Evolutionary conservation across 1,139 yeast species (phyloP), one percentile per base, ranked within the genome.

Genomic region (Citeromyces siamensis): DNA sequence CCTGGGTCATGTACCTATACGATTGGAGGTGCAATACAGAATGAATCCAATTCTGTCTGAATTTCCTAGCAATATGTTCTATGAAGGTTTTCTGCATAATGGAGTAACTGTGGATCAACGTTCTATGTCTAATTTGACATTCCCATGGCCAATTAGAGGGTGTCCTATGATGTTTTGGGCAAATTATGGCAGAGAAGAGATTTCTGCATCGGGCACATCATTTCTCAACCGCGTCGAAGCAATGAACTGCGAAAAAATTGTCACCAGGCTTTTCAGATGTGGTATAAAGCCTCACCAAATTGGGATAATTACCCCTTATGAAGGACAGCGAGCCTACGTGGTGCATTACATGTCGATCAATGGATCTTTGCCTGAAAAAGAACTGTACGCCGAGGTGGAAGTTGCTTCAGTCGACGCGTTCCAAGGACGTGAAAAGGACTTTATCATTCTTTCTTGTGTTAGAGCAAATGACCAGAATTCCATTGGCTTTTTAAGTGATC

Each of bases 121-220:
- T 44, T 60, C 68, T 14, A 56, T 79, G 21, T 50, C 61, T 6
- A 60, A 69, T 19, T 64, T 75, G 4, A 64, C 69, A 5, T 85
- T 86, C 61, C 95, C 95, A 12, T 88, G 96, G 96, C 95, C 96
- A 0, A 78, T 81, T 19, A 61, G 65, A 28, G 80, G 75, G 37
- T 66, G 66, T 3, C 96, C 96, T 14, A 84, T 85, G 95, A 82
- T 86, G 93, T 84, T 88, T 50, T 86, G 96, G 95, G 81, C 86
- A 3, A 80, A 80, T 46, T 75, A 77, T 51, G 95, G 96, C 29
- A 75, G 81, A 44, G 96, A 88, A 59, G 96, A 88, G 56, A 74
- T 88, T 37, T 76, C 93, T 29, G 73, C 77, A 0, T 71, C 76
- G 47, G 96, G 96, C 39, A 78, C 81, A 12, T 82, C 94, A n/a